A percentile compares a stretch with the other conserved stretches of the same genome.
Evolutionary conservation across 768 basidiomycete species (phyloP).

Genomic region (Paxillus involutus): DNA sequence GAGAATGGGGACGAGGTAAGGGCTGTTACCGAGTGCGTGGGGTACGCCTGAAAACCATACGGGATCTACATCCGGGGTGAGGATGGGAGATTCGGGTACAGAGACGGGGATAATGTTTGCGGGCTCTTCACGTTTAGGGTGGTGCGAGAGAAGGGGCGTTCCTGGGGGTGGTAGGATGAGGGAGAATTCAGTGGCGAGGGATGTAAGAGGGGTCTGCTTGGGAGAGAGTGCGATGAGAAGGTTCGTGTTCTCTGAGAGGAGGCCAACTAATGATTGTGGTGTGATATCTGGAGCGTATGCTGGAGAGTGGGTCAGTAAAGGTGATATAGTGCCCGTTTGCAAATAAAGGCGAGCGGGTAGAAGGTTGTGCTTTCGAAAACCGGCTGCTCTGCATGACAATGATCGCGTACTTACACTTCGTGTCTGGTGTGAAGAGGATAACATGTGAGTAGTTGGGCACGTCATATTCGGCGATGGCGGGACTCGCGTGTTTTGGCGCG

Average conservation of each 20-base stretch:
- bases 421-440: slow-evolving; percentile 80
- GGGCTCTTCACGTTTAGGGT: slow-evolving; percentile 69
- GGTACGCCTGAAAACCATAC: slow-evolving; percentile 79
- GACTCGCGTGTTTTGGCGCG: slow-evolving; percentile 70
- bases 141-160: slow-evolving; percentile 83
- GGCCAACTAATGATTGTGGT: slow-evolving; percentile 75
- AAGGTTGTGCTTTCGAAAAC: neutral
- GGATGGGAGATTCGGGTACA: slow-evolving; percentile 42
- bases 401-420: slow-evolving; percentile 60
- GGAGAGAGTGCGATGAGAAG: slow-evolving; percentile 80
- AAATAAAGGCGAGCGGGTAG: no score
- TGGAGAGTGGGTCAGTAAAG: slow-evolving; percentile 26
- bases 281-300: slow-evolving; percentile 74
- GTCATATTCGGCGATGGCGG: slow-evolving; percentile 67
- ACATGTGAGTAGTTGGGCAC: slow-evolving; percentile 81
- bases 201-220: slow-evolving; percentile 69
- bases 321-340: neutral
- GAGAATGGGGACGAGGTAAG: slow-evolving; percentile 80
- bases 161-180: slow-evolving; percentile 85
- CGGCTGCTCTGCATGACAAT: neutral
- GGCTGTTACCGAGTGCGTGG: slow-evolving; percentile 66
- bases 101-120: slow-evolving; percentile 66
- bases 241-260: slow-evolving; percentile 74
- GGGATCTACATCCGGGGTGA: slow-evolving; percentile 50
- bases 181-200: slow-evolving; percentile 89